Evolutionary conservation across 1,139 yeast species (phyloP).

Genomic region (Pichia sp.): DNA sequence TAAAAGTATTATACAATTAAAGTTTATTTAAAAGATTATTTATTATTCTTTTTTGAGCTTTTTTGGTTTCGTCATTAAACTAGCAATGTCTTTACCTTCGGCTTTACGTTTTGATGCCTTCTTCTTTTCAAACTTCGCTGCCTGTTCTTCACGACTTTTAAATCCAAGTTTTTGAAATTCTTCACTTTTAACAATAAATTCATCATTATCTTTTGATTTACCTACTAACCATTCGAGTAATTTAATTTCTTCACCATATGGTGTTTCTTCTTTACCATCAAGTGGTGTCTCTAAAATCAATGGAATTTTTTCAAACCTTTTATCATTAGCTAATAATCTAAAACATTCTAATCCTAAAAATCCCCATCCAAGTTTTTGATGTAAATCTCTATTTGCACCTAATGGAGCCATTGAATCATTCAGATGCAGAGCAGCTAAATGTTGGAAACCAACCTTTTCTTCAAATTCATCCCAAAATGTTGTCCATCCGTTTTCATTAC

Average conservation of each 20-base stretch:
- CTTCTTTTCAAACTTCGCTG: constrained; percentile 29
- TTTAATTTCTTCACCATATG: constrained; percentile 80
- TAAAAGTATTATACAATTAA: not conserved
- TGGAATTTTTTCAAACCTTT: constrained; percentile 60
- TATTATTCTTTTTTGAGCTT: constrained; percentile 12
- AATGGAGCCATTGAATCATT: constrained; percentile 94
- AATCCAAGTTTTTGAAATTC: constrained; percentile 51
- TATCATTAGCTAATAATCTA: constrained; percentile 66
- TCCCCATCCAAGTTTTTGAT: constrained; percentile 85
- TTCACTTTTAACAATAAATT: constrained; percentile 42
- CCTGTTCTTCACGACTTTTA: constrained; percentile 42
- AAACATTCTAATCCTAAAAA: constrained; percentile 84
- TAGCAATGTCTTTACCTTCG: constrained; percentile 21
- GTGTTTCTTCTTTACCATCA: constrained; percentile 37
- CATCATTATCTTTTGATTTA: constrained; percentile 46
- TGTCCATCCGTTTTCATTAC: constrained; percentile 48
- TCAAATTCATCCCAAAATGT: constrained; percentile 75
- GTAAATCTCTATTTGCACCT: constrained; percentile 86
- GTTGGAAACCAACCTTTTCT: constrained; percentile 62
- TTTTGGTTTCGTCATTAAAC: constrained; percentile 18
- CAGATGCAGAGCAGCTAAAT: constrained; percentile 73
- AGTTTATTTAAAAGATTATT: not conserved
- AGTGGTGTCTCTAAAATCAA: constrained; percentile 88
- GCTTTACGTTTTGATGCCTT: constrained; percentile 18
- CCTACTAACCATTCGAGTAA: constrained; percentile 64